These are phyloP conservation scores for Aspergillus hiratsukae DNA, from an alignment of 2,329 filamentous ascomycete genomes.

Conservation along the genomic window DNA sequence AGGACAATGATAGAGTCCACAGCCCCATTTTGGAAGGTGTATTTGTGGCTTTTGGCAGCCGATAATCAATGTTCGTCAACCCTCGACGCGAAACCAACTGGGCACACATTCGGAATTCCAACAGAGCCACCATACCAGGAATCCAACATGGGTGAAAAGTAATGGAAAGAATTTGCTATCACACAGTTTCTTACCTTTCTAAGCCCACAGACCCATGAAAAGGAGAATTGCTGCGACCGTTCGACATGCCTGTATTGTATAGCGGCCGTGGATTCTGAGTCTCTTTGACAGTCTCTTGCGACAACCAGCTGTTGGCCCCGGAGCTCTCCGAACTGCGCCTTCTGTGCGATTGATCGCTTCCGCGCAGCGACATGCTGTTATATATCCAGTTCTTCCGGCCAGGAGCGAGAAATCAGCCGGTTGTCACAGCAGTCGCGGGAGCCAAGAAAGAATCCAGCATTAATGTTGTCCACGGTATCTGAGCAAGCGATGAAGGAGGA, in stretches of 20 bases:
- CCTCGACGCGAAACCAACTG: background rate
- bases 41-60: background rate
- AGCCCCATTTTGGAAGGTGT: background rate
- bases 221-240: conserved; percentile 24
- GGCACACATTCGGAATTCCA: background rate
- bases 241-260: conserved; percentile 18
- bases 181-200: conserved; percentile 29
- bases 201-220: conserved; percentile 22
- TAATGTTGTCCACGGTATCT: conserved; percentile 11
- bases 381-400: conserved; percentile 12
- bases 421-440: conserved; percentile 9
- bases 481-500: background rate
- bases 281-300: conserved; percentile 38
- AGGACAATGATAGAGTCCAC: background rate
- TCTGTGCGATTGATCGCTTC: conserved; percentile 28
- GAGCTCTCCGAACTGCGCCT: conserved; percentile 41
- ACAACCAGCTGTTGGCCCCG: conserved; percentile 34
- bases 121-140: background rate
- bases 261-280: conserved; percentile 17
- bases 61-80: background rate
- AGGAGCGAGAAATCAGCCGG: conserved; percentile 20
- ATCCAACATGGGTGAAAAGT: background rate
- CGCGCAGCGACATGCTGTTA: conserved; percentile 30
- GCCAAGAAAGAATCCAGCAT: conserved; percentile 15
- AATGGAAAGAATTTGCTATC: background rate